Percentiles rank a stretch among this genome's conserved stretches.
These are phyloP conservation scores for Thalassiosira ordinaria DNA, from an alignment of 352 stramenopile genomes.

Conservation along the genomic window DNA sequence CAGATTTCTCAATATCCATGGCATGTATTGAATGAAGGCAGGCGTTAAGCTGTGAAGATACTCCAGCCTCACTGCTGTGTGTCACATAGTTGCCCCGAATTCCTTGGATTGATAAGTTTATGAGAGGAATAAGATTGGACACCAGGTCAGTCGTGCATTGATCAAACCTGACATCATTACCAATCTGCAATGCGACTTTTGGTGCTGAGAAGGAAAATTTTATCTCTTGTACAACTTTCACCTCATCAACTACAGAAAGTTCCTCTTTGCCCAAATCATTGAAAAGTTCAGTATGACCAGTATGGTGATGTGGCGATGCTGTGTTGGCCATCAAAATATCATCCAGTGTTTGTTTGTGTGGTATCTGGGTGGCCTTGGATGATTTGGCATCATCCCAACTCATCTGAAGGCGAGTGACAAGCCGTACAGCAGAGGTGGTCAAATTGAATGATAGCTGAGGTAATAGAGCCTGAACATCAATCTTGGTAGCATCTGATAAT, in stretches of 20 bases:
- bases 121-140: constrained; percentile 38
- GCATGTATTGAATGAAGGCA: constrained; percentile 65
- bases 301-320: neutral
- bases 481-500: constrained; percentile 38
- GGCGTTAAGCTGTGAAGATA: constrained; percentile 48
- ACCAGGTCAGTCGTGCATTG: neutral
- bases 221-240: constrained; percentile 33
- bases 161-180: constrained; percentile 65
- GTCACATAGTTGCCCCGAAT: constrained; percentile 58
- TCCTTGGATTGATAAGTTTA: constrained; percentile 65
- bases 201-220: constrained; percentile 73
- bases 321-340: constrained; percentile 17
- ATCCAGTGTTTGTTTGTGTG: constrained; percentile 19
- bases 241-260: neutral
- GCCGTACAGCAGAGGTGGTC: constrained; percentile 63
- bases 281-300: constrained; percentile 9
- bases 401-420: constrained; percentile 60
- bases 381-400: constrained; percentile 57
- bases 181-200: constrained; percentile 60
- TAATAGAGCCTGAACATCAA: constrained; percentile 24
- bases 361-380: constrained; percentile 7
- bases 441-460: constrained; percentile 68
- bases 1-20: constrained; percentile 62
- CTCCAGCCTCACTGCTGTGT: constrained; percentile 17
- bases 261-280: constrained; percentile 4